Evolutionary conservation across 306 rosid genomes (phyloP), one percentile per base, ranked within the genome.

Genomic region (Crotalaria pallida): DNA sequence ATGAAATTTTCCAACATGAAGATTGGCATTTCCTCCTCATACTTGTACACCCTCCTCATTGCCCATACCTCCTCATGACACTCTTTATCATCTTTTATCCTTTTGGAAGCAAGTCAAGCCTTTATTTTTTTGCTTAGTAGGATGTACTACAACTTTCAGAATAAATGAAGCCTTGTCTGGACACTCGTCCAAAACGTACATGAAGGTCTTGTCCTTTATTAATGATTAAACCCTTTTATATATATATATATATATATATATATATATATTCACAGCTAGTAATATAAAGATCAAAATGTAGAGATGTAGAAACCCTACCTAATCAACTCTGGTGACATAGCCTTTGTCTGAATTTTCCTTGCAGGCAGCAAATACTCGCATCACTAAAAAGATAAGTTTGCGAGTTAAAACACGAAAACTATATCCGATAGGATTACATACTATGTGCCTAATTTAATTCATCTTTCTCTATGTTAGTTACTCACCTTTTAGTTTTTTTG

Each of bases 1-100:
- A 56, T 74, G 57, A 84, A 82, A 82, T 84, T 78, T 79, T 78
- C 88, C 79, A 69, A 79, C 74, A 76, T 65, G 24, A 76, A 34
- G 18, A 74, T 82, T 76, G 74, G 69, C 80, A 79, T 80, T 80
- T 81, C 59, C 74, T 23, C 47, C 77, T 79, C 73, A 52, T 73
- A 77, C 77, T 34, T 79, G 45, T 44, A 41, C 74, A 56, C 75
- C 67, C 11, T 65, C 56, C 67, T 70, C 48, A 61, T 43, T 79
- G 22, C 71, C 69, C 80, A 74, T 78, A 41, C 77, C 82, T 71
- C 34, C 3, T 27, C 76, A 57, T 76, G 17, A 45, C 53, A 44
- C 43, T 23, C 58, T 80, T 72, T 58, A 73, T 67, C 81, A 82
- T 58, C 58, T 63, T 84, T 87, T 79, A 81, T 70, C 72, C 58